Conservation (phyloP, 2,329 filamentous ascomycete genomes). For the Fusarium coicis region DNA sequence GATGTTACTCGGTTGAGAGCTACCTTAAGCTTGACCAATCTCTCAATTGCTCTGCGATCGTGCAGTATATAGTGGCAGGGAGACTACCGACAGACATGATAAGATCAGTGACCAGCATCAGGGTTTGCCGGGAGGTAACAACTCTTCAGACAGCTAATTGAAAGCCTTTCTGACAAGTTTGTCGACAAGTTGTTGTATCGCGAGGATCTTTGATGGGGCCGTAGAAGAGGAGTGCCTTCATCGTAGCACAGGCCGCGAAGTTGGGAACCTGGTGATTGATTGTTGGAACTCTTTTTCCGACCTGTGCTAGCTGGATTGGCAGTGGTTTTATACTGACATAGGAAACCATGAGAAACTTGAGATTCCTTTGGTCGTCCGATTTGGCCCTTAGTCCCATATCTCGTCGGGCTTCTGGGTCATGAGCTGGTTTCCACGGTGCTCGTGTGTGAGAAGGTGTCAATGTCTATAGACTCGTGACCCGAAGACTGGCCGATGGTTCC, state of each 20-base stretch:
- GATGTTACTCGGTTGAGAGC: background rate
- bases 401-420: background rate
- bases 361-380: background rate
- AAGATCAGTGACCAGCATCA: background rate
- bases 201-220: no score
- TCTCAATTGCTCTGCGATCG: background rate
- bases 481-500: background rate
- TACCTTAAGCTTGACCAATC: background rate
- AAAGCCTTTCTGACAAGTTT: background rate
- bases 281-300: no score
- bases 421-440: background rate
- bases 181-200: background rate
- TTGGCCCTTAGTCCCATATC: background rate
- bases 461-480: background rate
- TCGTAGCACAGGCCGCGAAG: background rate
- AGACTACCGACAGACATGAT: background rate
- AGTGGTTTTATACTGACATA: background rate
- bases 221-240: background rate
- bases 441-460: background rate
- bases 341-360: background rate
- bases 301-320: background rate
- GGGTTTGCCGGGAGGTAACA: background rate
- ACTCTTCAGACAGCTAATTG: background rate
- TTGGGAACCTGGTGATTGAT: background rate
- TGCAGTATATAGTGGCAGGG: background rate